These are phyloP conservation scores for Puccinia sorghi DNA, from an alignment of 1,284 basidiomycete species.

Conservation along the genomic window DNA sequence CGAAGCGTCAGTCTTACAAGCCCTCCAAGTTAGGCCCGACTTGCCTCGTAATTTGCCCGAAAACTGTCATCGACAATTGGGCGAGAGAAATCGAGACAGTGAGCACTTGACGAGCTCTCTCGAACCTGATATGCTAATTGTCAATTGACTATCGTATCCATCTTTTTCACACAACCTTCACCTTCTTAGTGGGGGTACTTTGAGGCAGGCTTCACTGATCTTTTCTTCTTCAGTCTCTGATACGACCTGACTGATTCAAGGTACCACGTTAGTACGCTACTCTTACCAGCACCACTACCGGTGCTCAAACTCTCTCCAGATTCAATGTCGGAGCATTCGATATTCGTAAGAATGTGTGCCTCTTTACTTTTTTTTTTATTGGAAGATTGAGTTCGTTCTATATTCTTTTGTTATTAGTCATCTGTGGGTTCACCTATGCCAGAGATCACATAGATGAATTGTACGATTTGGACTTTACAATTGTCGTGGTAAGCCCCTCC, in stretches of 20 bases:
- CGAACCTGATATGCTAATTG: not conserved
- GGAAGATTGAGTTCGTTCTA: not conserved
- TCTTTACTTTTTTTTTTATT: not conserved
- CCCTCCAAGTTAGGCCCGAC: conserved; percentile 36
- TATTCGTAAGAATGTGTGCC: conserved; percentile 24
- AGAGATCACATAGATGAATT: conserved; percentile 37
- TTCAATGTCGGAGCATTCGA: conserved; percentile 46
- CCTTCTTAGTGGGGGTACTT: conserved; percentile 45
- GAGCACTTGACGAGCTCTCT: not conserved
- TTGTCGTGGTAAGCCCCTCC: conserved; percentile 34
- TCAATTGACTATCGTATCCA: not conserved
- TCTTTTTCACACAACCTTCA: not conserved
- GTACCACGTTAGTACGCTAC: conserved; percentile 1
- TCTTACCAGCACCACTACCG: not conserved
- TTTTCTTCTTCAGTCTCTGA: not conserved
- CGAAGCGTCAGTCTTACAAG: conserved; percentile 8
- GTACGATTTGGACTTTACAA: conserved; percentile 41
- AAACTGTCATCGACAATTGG: conserved; percentile 49
- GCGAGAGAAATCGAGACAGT: conserved; percentile 36
- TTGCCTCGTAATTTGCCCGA: conserved; percentile 46
- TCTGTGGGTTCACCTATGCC: conserved; percentile 36
- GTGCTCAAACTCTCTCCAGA: conserved; percentile 27
- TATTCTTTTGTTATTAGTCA: conserved; percentile 13
- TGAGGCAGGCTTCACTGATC: conserved; percentile 20
- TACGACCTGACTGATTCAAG: not conserved